Conservation (phyloP, 2,329 filamentous ascomycete species). For the Byssochlamys sp. region DNA sequence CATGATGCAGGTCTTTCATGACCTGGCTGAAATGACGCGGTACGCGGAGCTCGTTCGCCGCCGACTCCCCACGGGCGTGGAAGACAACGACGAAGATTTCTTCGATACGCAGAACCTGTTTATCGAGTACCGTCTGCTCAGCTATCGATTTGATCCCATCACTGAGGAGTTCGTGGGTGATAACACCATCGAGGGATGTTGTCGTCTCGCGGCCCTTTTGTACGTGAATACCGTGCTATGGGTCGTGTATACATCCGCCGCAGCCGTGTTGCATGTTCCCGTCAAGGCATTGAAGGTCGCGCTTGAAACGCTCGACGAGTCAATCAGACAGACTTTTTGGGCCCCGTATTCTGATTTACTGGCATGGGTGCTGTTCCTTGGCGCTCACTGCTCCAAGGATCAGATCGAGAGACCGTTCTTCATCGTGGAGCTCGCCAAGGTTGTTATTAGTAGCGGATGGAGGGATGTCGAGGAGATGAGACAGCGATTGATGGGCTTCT, state of each 20-base stretch:
- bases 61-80: neutral
- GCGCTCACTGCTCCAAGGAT: neutral
- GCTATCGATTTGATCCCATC: neutral
- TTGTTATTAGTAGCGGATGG: neutral
- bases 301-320: neutral
- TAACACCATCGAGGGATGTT: neutral
- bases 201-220: neutral
- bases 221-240: neutral
- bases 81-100: neutral
- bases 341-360: neutral
- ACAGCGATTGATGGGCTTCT: neutral
- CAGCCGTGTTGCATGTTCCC: neutral
- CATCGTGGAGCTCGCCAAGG: neutral
- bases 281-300: neutral
- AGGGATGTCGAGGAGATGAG: neutral
- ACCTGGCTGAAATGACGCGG: neutral
- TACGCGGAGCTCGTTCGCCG: neutral
- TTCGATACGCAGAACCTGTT: neutral
- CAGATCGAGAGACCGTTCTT: neutral
- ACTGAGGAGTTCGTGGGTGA: neutral
- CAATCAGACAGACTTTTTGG: neutral
- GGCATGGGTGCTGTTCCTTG: neutral
- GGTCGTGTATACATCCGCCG: neutral
- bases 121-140: neutral
- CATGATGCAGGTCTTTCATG: neutral